phyloP scores from a whole-genome alignment of 805 yeast genomes.

The Henningerozyma blattae region DNA sequence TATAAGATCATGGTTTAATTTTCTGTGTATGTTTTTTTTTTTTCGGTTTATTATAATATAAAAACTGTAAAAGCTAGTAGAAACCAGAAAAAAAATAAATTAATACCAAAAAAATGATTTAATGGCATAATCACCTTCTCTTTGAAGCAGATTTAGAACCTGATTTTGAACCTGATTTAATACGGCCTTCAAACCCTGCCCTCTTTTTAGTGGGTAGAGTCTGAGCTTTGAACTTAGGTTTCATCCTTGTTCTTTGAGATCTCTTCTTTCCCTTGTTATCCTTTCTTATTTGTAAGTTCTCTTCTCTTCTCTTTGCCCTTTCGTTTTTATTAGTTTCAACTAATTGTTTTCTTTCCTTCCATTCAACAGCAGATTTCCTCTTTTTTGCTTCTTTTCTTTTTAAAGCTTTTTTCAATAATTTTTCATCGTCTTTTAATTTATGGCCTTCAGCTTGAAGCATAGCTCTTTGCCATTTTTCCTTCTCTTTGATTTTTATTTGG shows the following conservation, averaged over 20 bases:
- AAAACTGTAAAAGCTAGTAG: too few species aligned
- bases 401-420: slow-evolving; percentile 70
- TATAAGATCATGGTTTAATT: too few species aligned
- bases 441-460: slow-evolving; percentile 80
- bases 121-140: slow-evolving; percentile 1
- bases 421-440: slow-evolving; percentile 83
- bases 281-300: slow-evolving; percentile 72
- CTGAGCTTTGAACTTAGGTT: slow-evolving; percentile 48
- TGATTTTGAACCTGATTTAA: slow-evolving; percentile 25
- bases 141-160: slow-evolving; percentile 13
- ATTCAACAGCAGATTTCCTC: slow-evolving; percentile 77
- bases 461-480: slow-evolving; percentile 76
- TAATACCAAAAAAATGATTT: too few species aligned
- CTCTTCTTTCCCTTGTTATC: slow-evolving; percentile 77
- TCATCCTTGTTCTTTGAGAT: slow-evolving; percentile 58
- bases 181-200: slow-evolving; percentile 87
- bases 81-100: too few species aligned
- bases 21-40: too few species aligned
- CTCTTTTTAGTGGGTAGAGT: slow-evolving; percentile 37
- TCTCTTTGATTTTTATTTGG: slow-evolving; percentile 44
- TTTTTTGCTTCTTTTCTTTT: slow-evolving; percentile 75
- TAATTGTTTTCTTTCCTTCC: slow-evolving; percentile 79
- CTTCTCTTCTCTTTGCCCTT: slow-evolving; percentile 81
- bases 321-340: slow-evolving; percentile 67
- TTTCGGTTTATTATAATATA: too few species aligned